Conservation (phyloP, 345 rosid genomes). For the Pistacia atlantica region DNA sequence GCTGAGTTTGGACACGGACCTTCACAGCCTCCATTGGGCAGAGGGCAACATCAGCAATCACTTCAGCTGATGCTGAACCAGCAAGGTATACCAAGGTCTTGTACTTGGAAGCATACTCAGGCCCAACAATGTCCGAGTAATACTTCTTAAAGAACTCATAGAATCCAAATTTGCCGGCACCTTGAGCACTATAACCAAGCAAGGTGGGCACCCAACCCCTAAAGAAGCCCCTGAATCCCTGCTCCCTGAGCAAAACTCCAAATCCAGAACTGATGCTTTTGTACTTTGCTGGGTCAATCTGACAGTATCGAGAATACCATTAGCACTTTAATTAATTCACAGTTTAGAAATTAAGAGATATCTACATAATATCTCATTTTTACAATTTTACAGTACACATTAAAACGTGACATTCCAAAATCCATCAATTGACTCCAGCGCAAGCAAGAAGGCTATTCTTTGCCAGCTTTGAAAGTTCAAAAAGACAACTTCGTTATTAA, state of each 20-base stretch:
- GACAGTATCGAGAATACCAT: constrained; percentile 18
- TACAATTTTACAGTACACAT: background rate
- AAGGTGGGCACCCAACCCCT: constrained; percentile 95
- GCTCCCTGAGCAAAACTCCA: constrained; percentile 77
- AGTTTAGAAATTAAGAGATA: background rate
- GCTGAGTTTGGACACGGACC: constrained; percentile 95
- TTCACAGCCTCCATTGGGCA: constrained; percentile 98
- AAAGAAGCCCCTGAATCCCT: constrained; percentile 78
- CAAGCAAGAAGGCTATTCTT: background rate
- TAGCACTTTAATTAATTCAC: constrained; percentile 2
- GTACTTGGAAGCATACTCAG: constrained; percentile 80
- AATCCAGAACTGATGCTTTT: constrained; percentile 76
- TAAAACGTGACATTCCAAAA: background rate
- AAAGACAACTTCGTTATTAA: background rate
- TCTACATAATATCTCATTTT: background rate
- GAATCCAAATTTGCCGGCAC: constrained; percentile 89
- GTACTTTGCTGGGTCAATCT: constrained; percentile 92
- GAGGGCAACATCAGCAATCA: constrained; percentile 89
- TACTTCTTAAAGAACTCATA: constrained; percentile 93
- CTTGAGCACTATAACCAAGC: constrained; percentile 92
- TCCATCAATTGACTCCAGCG: background rate
- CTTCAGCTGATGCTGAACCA: constrained; percentile 91
- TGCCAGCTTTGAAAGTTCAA: background rate
- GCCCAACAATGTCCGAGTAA: constrained; percentile 92
- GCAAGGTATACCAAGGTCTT: constrained; percentile 92